These are phyloP conservation scores for Smithsoniella earleae DNA, from an alignment of 163 green algal genomes.

Conservation along the genomic window DNA sequence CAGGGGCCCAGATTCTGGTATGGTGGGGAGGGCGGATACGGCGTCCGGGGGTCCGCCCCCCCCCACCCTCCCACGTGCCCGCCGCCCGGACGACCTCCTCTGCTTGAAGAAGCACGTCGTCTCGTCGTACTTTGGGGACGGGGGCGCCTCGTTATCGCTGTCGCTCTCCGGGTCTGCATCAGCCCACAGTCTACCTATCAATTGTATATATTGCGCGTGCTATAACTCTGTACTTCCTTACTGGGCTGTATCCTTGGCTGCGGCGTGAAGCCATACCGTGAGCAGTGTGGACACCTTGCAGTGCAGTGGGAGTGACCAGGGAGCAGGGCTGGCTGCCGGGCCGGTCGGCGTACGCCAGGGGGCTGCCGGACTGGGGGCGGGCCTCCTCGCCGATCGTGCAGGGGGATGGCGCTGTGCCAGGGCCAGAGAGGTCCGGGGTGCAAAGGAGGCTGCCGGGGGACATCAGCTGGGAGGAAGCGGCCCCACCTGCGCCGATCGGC, in stretches of 20 bases:
- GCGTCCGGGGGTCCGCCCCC: neutral
- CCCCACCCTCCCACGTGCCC: neutral
- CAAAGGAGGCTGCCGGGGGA: constrained; percentile 37
- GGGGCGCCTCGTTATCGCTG: constrained; percentile 35
- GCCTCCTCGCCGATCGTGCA: too few relatives aligned
- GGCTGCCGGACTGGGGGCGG: too few relatives aligned
- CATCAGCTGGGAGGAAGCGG: constrained; percentile 18
- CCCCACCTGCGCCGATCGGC: neutral
- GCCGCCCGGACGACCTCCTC: neutral
- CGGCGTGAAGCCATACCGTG: too few relatives aligned
- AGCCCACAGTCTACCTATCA: too few relatives aligned
- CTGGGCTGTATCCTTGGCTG: too few relatives aligned
- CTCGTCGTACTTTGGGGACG: constrained; percentile 83
- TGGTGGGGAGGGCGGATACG: neutral
- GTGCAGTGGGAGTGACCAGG: too few relatives aligned
- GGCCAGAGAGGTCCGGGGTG: constrained; percentile 37
- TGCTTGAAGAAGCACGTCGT: constrained; percentile 59
- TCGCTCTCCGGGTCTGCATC: too few relatives aligned
- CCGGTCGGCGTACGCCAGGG: too few relatives aligned
- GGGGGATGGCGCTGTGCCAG: constrained; percentile 11
- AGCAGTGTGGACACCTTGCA: too few relatives aligned
- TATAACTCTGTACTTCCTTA: too few relatives aligned
- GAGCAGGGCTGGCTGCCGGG: too few relatives aligned
- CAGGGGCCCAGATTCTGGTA: neutral
- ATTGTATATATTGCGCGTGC: too few relatives aligned